Evolutionary conservation across 2,329 filamentous ascomycete genomes (phyloP), one percentile per base, ranked within the genome.

Genomic region (Hymenoscyphus albidus): DNA sequence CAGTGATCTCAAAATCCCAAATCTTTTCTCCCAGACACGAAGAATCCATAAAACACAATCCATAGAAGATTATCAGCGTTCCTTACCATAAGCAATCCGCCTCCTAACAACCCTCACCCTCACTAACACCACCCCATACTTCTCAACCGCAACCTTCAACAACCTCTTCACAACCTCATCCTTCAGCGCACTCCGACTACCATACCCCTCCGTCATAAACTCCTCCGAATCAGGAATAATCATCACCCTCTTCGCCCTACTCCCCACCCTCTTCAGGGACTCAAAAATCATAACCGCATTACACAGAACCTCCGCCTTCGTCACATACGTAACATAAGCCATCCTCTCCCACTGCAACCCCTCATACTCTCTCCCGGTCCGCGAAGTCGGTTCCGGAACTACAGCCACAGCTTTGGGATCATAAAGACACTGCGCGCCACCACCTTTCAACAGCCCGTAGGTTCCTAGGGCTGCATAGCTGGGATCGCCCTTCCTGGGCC

Each of bases 201-300:
- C 58, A 16, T 62, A 51, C 13, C 59, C 59, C 18, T 65, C 66
- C 1, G 66, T 68, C 35, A 16, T 55, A 16, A 64, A 51, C 18
- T 62, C 62, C 31, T 65, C 66, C 1, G 66, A 68, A 1, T 74
- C 72, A 0, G 81, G 80, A 64, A 82, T 82, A 75, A 83, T 76
- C 69, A 83, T 74, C 1, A 82, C 72, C 1, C 79, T 75, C 14
- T 80, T 78, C 3, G 80, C 78, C 51, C 76, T 78, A 65, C 79
- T 82, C 6, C 74, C 72, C 0, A 82, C 67, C 0, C 76, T 73
- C 18, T 77, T 70, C 6, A 83, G 63, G 1, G 75, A 76, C 65
- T 82, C 80, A 61, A 83, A 82, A 2, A 82, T 74, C 80, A 83
- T 82, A 56, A 83, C 74, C 0, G 81, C 79, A 70, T 82, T 83